A percentile compares a stretch with the other conserved stretches of the same genome.
These are phyloP conservation scores for Leptographium wingfieldii DNA, from an alignment of 2,329 filamentous ascomycete genomes.

Conservation along the genomic window DNA sequence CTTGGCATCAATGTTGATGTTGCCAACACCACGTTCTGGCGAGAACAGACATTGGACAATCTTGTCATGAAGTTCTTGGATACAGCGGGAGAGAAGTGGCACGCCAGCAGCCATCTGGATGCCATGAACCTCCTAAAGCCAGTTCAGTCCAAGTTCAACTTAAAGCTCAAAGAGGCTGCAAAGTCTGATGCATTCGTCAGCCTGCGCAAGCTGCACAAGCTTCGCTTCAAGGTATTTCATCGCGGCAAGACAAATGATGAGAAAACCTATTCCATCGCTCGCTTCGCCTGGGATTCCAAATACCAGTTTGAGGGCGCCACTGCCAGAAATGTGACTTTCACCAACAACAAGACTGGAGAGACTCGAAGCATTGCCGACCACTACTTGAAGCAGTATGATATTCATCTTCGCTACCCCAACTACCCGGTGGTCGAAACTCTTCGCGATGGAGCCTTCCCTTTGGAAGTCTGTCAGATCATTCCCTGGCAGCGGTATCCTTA, in stretches of 20 bases:
- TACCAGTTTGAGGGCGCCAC: constrained; percentile 33
- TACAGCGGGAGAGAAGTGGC: constrained; percentile 14
- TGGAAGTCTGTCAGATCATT: constrained; percentile 44
- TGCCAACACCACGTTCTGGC: constrained; percentile 85
- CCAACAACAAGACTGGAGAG: constrained; percentile 33
- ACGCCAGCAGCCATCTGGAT: constrained; percentile 12
- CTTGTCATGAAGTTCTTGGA: constrained; percentile 20
- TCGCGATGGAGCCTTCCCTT: constrained; percentile 42
- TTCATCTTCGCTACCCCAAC: constrained; percentile 30
- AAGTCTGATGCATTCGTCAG: constrained; percentile 41
- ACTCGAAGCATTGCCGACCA: constrained; percentile 38
- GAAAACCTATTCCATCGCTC: constrained; percentile 39
- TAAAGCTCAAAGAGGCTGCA: constrained; percentile 14
- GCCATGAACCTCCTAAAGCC: constrained; percentile 24
- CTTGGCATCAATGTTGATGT: constrained; percentile 83
- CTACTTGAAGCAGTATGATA: constrained; percentile 41
- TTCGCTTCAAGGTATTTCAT: constrained; percentile 45
- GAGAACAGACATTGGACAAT: constrained; percentile 25
- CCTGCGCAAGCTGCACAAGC: constrained; percentile 38
- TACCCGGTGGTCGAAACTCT: constrained; percentile 48
- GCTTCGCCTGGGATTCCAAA: constrained; percentile 33
- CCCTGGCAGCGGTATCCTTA: constrained; percentile 48
- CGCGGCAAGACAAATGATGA: constrained; percentile 31
- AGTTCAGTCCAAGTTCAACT: constrained; percentile 12
- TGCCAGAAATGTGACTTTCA: constrained; percentile 43